phyloP scores from a whole-genome alignment of 108 stramenopile genomes.

The Aurantiochytrium sp. region DNA sequence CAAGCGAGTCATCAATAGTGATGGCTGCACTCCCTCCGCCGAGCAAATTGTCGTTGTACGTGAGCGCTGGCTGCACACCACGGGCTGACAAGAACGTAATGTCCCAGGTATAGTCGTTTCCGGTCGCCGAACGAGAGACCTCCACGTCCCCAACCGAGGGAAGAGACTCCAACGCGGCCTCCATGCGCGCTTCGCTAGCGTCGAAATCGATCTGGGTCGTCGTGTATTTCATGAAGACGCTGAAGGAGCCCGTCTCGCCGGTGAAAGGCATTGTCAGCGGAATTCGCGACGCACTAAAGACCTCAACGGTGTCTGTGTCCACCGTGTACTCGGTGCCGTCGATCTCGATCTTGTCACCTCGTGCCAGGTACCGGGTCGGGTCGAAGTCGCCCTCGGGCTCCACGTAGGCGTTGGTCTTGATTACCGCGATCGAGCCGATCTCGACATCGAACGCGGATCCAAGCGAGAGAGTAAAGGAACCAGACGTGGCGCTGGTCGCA shows the following conservation, averaged over 20 bases:
- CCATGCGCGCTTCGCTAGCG: slow-evolving; percentile 38
- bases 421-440: background rate
- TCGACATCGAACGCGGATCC: background rate
- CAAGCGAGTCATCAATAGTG: background rate
- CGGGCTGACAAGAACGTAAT: background rate
- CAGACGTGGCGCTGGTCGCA: slow-evolving; percentile 37
- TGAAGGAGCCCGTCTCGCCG: background rate
- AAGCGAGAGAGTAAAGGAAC: background rate
- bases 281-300: background rate
- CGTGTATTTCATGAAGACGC: background rate
- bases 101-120: background rate
- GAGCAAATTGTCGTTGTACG: background rate
- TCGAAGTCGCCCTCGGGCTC: background rate
- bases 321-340: background rate
- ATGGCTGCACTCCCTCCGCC: background rate
- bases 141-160: slow-evolving; percentile 50
- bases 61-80: background rate
- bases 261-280: background rate
- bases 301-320: too few relatives aligned
- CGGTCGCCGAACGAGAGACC: slow-evolving; percentile 44
- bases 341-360: background rate
- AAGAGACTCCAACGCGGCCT: slow-evolving; percentile 57
- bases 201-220: slow-evolving; percentile 36
- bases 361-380: background rate
- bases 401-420: background rate